phyloP scores from a whole-genome alignment of 2,329 filamentous ascomycete genomes.

The Aspergillus persii region DNA sequence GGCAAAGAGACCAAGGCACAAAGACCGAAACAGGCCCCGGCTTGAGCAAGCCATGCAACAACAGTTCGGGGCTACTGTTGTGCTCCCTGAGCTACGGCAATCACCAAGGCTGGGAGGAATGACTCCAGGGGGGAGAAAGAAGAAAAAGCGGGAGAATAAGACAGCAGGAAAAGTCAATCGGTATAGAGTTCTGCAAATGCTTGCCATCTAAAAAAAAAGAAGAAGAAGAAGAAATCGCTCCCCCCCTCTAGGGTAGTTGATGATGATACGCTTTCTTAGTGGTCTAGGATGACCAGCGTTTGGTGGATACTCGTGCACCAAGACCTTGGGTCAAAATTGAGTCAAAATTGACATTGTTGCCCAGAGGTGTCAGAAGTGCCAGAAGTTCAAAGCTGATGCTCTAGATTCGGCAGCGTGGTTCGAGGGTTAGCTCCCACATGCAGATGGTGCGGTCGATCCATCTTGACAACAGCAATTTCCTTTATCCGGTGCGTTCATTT shows the following conservation, averaged over 20 bases:
- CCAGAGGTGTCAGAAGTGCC: conserved; percentile 1
- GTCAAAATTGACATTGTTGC: conserved; percentile 17
- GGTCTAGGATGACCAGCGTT: conserved; percentile 10
- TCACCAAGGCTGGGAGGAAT: conserved; percentile 3
- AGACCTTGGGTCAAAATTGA: conserved; percentile 23
- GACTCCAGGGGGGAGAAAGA: not conserved
- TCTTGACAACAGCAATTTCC: conserved; percentile 13
- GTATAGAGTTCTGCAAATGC: not conserved
- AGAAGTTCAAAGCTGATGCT: conserved; percentile 6
- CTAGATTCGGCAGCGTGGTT: conserved; percentile 14
- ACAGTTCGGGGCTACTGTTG: conserved; percentile 24
- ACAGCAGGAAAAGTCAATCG: not conserved
- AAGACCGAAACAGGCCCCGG: conserved; percentile 9
- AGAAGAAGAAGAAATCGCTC: not conserved
- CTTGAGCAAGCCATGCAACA: conserved; percentile 21
- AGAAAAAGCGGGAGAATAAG: not conserved
- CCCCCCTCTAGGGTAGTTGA: conserved; percentile 5
- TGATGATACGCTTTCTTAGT: too few relatives aligned
- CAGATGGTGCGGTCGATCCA: conserved; percentile 22
- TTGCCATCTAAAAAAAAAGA: conserved; percentile 10
- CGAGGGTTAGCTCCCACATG: conserved; percentile 17
- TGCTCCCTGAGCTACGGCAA: conserved; percentile 17
- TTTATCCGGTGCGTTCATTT: conserved; percentile 8
- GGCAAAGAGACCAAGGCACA: conserved; percentile 14
- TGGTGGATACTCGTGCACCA: conserved; percentile 21